phyloP scores from a whole-genome alignment of 2,329 filamentous ascomycete species.

The Colletotrichum graminicola region DNA sequence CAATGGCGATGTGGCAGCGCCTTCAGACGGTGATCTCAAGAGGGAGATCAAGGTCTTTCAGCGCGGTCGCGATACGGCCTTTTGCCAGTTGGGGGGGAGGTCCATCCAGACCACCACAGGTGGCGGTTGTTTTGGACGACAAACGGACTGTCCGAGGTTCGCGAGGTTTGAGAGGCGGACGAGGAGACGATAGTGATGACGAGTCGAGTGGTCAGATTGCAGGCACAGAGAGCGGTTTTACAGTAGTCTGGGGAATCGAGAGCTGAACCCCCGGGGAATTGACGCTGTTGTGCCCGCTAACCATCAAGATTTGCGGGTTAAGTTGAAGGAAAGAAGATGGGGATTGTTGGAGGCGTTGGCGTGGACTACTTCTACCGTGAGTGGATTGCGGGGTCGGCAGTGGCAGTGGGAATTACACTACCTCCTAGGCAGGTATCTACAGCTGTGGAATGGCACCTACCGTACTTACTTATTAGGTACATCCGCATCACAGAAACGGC shows the following conservation, averaged over 20 bases:
- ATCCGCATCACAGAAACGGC: constrained; percentile 11
- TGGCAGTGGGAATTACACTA: constrained; percentile 16
- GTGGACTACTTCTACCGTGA: constrained; percentile 28
- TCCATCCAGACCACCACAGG: constrained; percentile 41
- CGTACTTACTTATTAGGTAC: neutral
- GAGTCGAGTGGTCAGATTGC: constrained; percentile 6
- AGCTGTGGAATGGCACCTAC: constrained; percentile 11
- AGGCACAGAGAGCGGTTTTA: constrained; percentile 9
- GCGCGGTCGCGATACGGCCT: constrained; percentile 67
- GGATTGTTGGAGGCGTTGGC: constrained; percentile 6
- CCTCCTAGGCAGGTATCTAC: neutral
- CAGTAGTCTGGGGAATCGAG: constrained; percentile 41
- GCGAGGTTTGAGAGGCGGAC: constrained; percentile 7
- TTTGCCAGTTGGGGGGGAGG: constrained; percentile 28
- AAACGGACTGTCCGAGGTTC: constrained; percentile 11
- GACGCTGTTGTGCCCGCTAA: constrained; percentile 39
- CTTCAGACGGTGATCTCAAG: constrained; percentile 63
- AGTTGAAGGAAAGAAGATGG: constrained; percentile 22
- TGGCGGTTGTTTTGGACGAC: constrained; percentile 8
- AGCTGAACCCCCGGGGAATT: constrained; percentile 43
- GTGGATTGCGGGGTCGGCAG: constrained; percentile 41
- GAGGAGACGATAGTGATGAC: constrained; percentile 16
- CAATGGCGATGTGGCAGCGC: constrained; percentile 54
- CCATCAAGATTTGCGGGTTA: constrained; percentile 35
- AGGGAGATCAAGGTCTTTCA: constrained; percentile 67